Conservation (phyloP, 1,139 yeast genomes). For the Scheffersomyces parashehatae region DNA sequence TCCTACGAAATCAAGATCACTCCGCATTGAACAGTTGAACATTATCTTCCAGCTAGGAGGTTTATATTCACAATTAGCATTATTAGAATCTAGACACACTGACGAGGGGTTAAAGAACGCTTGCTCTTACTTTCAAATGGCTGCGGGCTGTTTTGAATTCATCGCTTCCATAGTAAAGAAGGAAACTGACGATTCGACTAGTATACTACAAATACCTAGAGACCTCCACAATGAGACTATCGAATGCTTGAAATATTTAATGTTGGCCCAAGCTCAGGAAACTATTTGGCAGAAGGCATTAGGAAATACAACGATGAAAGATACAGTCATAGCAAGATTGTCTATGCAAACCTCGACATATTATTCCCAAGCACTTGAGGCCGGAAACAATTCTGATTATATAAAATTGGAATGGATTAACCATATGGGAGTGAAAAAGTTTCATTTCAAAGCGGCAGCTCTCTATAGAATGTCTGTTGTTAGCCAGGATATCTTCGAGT, state of each 20-base stretch:
- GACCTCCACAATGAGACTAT: conserved; percentile 32
- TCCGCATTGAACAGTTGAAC: conserved; percentile 61
- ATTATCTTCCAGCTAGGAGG: conserved; percentile 71
- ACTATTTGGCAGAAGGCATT: conserved; percentile 78
- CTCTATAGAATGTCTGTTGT: conserved; percentile 59
- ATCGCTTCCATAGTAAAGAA: conserved; percentile 22
- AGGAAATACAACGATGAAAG: conserved; percentile 50
- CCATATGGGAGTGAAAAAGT: conserved; percentile 56
- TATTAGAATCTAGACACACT: conserved; percentile 39
- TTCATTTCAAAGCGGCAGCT: conserved; percentile 72
- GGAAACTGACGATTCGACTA: conserved; percentile 3
- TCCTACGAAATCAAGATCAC: conserved; percentile 44
- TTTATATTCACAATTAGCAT: conserved; percentile 57
- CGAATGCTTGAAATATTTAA: conserved; percentile 36
- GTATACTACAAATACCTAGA: conserved; percentile 8
- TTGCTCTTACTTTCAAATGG: conserved; percentile 62
- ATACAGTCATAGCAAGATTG: conserved; percentile 62
- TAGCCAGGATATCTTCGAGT: conserved; percentile 49
- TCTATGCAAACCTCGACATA: conserved; percentile 62
- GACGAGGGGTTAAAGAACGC: conserved; percentile 63
- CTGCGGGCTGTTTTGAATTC: conserved; percentile 67
- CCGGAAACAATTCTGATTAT: conserved; percentile 49
- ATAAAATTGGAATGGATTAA: conserved; percentile 65
- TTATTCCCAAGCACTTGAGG: conserved; percentile 49
- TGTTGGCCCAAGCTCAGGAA: conserved; percentile 88